Evolutionary conservation across 371 early-diverging fungal genomes (phyloP).

Genomic region (Saksenaea oblongispora): DNA sequence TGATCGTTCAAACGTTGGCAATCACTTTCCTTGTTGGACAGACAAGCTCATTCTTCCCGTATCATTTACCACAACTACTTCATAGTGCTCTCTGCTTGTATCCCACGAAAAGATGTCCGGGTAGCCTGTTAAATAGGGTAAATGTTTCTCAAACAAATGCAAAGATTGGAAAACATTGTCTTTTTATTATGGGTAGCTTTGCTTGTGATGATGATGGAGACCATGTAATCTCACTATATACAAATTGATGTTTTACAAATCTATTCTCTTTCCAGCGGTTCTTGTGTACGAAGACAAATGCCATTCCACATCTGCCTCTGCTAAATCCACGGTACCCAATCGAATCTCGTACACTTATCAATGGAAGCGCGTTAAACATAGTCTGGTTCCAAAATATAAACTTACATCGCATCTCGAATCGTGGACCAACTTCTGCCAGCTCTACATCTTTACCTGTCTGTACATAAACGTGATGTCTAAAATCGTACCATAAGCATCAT

Average conservation of each 20-base stretch:
- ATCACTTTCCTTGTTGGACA: no score
- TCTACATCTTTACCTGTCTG: conserved; percentile 89
- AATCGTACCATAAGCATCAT: background rate
- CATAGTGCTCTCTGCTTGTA: no score
- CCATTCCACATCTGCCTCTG: conserved; percentile 98
- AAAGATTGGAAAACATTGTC: no score
- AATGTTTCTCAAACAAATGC: no score
- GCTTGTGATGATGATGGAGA: background rate
- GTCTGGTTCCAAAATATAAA: background rate
- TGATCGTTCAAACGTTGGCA: no score
- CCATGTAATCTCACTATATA: background rate
- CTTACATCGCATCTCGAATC: conserved; percentile 95
- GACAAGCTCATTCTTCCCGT: no score
- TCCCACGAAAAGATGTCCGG: no score
- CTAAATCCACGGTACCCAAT: conserved; percentile 92
- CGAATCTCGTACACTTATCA: conserved; percentile 88
- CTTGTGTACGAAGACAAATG: conserved; percentile 94
- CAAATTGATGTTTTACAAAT: conserved; percentile 47
- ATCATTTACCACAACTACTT: no score
- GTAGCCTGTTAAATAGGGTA: no score
- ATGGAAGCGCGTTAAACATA: background rate
- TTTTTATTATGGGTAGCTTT: background rate
- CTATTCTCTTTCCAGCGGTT: conserved; percentile 90
- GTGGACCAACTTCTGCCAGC: conserved; percentile 96
- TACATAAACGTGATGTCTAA: conserved; percentile 92